phyloP scores from a whole-genome alignment of 2,329 filamentous ascomycete species.

The Colletotrichum orbiculare region DNA sequence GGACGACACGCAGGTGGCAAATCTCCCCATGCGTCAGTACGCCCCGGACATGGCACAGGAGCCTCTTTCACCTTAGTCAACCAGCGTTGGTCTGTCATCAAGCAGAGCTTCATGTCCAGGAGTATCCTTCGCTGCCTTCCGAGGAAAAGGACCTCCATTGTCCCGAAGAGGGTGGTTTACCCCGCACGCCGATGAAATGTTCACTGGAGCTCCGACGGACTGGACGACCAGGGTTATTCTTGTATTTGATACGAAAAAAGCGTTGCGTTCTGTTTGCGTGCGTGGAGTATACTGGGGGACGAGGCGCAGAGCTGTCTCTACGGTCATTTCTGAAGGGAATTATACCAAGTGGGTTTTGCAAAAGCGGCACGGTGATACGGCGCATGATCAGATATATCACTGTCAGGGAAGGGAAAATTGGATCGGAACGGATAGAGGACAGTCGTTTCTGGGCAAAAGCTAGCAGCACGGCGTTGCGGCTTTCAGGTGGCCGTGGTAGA shows the following conservation, averaged over 20 bases:
- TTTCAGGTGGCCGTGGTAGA: conserved; percentile 17
- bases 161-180: too few species aligned
- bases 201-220: not conserved
- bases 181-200: not conserved
- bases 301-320: conserved; percentile 18
- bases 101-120: too few species aligned
- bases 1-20: conserved; percentile 58
- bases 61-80: conserved; percentile 22
- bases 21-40: conserved; percentile 40
- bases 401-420: conserved; percentile 17
- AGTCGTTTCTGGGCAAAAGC: conserved; percentile 33
- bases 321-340: conserved; percentile 33
- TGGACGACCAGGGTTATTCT: not conserved
- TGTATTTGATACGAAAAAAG: conserved; percentile 30
- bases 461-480: not conserved
- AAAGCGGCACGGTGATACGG: conserved; percentile 25
- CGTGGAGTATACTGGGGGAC: conserved; percentile 25
- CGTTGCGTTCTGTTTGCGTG: conserved; percentile 23
- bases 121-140: too few species aligned
- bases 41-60: conserved; percentile 40
- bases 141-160: too few species aligned
- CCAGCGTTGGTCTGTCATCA: too few species aligned
- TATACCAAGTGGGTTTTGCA: conserved; percentile 30
- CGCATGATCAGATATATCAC: conserved; percentile 31
- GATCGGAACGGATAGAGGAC: conserved; percentile 27